These are phyloP conservation scores for Breviolum minutum DNA, from an alignment of 73 alveolate species.

Conservation along the genomic window DNA sequence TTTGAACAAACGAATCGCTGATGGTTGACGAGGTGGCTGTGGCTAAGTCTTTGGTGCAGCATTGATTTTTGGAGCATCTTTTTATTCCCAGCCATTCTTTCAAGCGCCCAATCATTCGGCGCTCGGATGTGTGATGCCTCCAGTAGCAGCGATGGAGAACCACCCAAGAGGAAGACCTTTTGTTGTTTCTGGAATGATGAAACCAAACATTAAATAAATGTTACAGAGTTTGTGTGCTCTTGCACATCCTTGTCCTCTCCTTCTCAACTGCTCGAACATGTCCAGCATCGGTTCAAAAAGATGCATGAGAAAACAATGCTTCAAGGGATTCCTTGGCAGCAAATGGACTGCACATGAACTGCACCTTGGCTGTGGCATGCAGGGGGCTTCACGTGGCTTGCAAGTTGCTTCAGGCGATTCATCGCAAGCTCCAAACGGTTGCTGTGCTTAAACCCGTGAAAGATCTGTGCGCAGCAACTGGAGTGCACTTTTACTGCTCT, in stretches of 20 bases:
- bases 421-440: not conserved
- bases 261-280: constrained; percentile 9
- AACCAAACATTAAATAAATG: too few species aligned
- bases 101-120: not conserved
- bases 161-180: too few species aligned
- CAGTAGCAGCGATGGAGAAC: not conserved
- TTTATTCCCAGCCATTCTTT: constrained; percentile 13
- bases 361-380: constrained; percentile 39
- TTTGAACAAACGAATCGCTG: too few species aligned
- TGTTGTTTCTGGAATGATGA: too few species aligned
- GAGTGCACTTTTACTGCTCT: too few species aligned
- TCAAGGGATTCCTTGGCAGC: constrained; percentile 12
- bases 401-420: not conserved
- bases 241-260: too few species aligned
- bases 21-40: too few species aligned
- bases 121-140: constrained; percentile 5
- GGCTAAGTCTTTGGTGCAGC: too few species aligned
- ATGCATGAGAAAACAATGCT: constrained; percentile 39
- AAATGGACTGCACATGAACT: too few species aligned
- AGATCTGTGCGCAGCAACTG: too few species aligned
- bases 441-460: too few species aligned
- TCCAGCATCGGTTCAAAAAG: constrained; percentile 43
- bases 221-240: too few species aligned
- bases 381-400: constrained; percentile 32
- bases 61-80: not conserved